Conservation (phyloP, 805 yeast genomes). For the Kodamaea kaohsiungensis region DNA sequence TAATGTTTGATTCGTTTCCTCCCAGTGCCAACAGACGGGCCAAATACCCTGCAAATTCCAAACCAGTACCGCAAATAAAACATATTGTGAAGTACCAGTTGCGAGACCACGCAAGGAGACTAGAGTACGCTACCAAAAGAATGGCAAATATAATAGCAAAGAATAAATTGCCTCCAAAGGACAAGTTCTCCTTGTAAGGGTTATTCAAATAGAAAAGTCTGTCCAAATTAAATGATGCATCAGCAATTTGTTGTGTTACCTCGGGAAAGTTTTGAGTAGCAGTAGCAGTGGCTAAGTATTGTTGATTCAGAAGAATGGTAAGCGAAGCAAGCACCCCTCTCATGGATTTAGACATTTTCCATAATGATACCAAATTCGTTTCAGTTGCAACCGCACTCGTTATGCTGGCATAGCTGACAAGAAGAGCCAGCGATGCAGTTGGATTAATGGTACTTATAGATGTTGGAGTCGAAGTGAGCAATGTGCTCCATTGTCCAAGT, state of each 20-base stretch:
- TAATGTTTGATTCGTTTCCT: not conserved
- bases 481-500: slow-evolving; percentile 6
- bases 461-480: not conserved
- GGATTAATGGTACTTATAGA: slow-evolving; percentile 4
- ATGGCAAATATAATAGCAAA: slow-evolving; percentile 13
- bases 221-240: slow-evolving; percentile 33
- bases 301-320: slow-evolving; percentile 33
- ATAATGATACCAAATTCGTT: slow-evolving; percentile 2
- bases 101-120: slow-evolving; percentile 16
- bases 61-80: slow-evolving; percentile 9
- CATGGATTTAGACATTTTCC: slow-evolving; percentile 3
- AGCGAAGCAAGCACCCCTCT: slow-evolving; percentile 41
- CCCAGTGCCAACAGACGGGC: slow-evolving; percentile 8
- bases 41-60: slow-evolving; percentile 14
- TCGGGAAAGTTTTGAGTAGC: slow-evolving; percentile 21
- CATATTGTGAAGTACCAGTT: slow-evolving; percentile 18
- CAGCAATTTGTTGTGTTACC: slow-evolving; percentile 34
- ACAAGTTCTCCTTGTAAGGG: slow-evolving; percentile 12
- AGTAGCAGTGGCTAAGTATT: slow-evolving; percentile 41
- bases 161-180: slow-evolving; percentile 16
- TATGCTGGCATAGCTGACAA: not conserved
- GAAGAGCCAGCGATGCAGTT: not conserved
- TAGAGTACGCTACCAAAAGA: slow-evolving; percentile 11
- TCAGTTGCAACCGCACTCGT: slow-evolving; percentile 1
- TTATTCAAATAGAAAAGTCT: slow-evolving; percentile 32